Conservation (phyloP, 2,329 filamentous ascomycete species). For the Epichloe bromicola region DNA sequence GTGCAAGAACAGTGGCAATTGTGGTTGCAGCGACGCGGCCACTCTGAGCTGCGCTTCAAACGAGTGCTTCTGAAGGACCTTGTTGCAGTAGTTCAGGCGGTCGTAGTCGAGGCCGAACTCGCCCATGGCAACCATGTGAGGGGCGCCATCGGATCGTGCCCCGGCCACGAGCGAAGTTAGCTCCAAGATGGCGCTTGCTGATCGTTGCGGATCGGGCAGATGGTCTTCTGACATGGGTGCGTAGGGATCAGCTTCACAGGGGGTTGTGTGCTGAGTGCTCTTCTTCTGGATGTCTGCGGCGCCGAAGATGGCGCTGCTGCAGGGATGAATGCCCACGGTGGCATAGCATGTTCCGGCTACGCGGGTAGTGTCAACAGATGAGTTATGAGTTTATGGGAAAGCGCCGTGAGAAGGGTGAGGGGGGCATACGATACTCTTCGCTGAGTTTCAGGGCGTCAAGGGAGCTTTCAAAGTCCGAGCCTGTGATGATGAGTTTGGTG, state of each 20-base stretch:
- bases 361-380: neutral
- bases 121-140: constrained; percentile 62
- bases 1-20: constrained; percentile 83
- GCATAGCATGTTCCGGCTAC: constrained; percentile 71
- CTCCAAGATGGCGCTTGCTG: constrained; percentile 37
- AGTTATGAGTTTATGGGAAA: neutral
- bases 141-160: constrained; percentile 33
- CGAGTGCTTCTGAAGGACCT: constrained; percentile 67
- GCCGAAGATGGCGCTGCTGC: constrained; percentile 69
- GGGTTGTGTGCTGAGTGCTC: constrained; percentile 26
- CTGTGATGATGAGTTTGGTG: constrained; percentile 82
- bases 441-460: constrained; percentile 62
- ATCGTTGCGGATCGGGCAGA: constrained; percentile 29
- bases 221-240: constrained; percentile 36
- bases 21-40: constrained; percentile 53
- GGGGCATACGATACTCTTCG: constrained; percentile 50
- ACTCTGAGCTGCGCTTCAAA: constrained; percentile 75
- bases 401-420: neutral
- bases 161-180: constrained; percentile 52
- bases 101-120: constrained; percentile 97
- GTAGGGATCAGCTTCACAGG: constrained; percentile 40
- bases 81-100: constrained; percentile 68
- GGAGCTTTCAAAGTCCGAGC: constrained; percentile 72
- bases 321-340: constrained; percentile 90
- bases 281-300: constrained; percentile 32